Base-by-base conservation (phyloP, 768 basidiomycete species). In the Psilocybe sp. region DNA sequence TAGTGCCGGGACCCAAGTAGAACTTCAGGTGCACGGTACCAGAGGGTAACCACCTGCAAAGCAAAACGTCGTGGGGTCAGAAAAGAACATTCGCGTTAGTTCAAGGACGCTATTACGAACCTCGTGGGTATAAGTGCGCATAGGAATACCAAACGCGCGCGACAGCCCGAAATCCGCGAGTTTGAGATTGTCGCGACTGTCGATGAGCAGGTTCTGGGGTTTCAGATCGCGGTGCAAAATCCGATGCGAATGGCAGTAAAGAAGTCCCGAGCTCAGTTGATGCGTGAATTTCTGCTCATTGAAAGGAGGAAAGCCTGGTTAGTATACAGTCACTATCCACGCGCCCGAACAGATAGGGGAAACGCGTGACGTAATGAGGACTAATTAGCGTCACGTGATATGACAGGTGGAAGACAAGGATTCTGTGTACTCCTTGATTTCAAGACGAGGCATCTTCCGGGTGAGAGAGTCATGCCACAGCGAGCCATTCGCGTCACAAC, bases 271-370 rank as follows among this genome's bases (percentile, higher is more conserved):
- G 56, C 84, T 84, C 54, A 99, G 81, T 67, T 99, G 96, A 64
- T 88, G 84, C 45, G 93, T 93, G 74, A 98, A 97, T 90, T 92
- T 94, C 96, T 98, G n/a, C n/a, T n/a, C n/a, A n/a, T n/a, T n/a
- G n/a, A n/a, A n/a, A n/a, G n/a, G 7, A 28, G 23, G 23, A 7
- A 28, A 4, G 4, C 23, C 3, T 28, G 23, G 7, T 28, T 7
- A 28, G 23, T 7, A 28, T 28, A 28, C 23, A 7, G 23, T 28
- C 23, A 7, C 7, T 7, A 28, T 28, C 4, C 7, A 28, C 23
- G 23, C 23, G 23, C 7, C 23, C 7, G 23, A 28, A 28, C 3
- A 28, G 23, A 28, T 28, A 28, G 23, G 23, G 23, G 49, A 46
- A 50, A 53, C 55, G 58, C 54, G 54, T 59, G 58, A 59, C 58